Base-by-base conservation (phyloP, 805 yeast species). In the Lachancea sp. region DNA sequence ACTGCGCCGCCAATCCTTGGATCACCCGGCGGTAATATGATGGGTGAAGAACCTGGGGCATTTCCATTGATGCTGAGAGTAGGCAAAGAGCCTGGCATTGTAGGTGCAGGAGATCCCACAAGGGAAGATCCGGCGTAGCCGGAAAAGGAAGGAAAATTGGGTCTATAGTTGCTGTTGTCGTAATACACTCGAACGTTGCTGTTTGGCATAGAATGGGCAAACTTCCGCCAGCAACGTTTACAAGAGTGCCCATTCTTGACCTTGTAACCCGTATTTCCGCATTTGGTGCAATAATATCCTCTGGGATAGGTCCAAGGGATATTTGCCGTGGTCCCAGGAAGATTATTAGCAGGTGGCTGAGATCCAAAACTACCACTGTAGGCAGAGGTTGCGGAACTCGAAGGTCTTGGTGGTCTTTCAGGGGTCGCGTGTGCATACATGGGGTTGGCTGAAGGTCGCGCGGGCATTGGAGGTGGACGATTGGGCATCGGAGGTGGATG, bases 251-350 rank as follows among this genome's bases (percentile, higher is more conserved):
- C 83, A 49, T 77, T 78, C 54, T 74, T 78, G 18, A 62, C 32
- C 52, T 74, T 71, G 54, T 67, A 69, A 2, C 95, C 95, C 0
- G 89, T 81, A 55, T 86, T 86, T 41, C 70, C 66, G 63, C 96
- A 86, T 52, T 80, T 81, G 7, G 65, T 60, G 54, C 96, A 86
- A 42, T 65, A 63, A 54, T 65, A 80, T 2, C 77, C 70, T 2
- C 48, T 58, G 0, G 95, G 94, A 50, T 83, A 86, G 36, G 59
- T 58, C 76, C 84, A 82, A 0, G 89, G 84, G n/a, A n/a, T n/a
- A n/a, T n/a, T n/a, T n/a, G n/a, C n/a, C n/a, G n/a, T n/a, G n/a
- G n/a, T n/a, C n/a, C n/a, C n/a, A n/a, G n/a, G n/a, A n/a, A n/a
- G n/a, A n/a, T n/a, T n/a, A 7, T 8, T n/a, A 8, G 30, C 13